Percentiles rank a stretch among this genome's conserved stretches.
Conservation (phyloP, 352 stramenopile species). For the Pythium brachiatum region DNA sequence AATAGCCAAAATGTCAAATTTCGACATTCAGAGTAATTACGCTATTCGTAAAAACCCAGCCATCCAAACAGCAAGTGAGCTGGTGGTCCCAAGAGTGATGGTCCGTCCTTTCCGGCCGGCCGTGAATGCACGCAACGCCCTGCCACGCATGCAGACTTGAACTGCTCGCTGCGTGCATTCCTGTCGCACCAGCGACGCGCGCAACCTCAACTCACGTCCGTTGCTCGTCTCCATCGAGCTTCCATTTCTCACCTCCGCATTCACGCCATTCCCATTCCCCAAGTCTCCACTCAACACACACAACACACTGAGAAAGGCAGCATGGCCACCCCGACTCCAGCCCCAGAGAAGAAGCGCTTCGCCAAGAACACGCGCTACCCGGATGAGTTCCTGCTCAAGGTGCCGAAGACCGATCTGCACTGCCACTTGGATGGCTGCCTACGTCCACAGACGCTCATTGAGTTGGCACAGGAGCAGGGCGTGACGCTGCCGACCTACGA, state of each 20-base stretch:
- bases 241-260: no score
- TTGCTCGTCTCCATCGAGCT: neutral
- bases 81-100: neutral
- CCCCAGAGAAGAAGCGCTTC: slow-evolving; percentile 35
- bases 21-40: neutral
- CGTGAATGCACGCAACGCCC: neutral
- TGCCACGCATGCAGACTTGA: neutral
- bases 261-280: neutral
- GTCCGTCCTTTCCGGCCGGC: neutral
- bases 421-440: slow-evolving; percentile 86
- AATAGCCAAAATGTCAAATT: no score
- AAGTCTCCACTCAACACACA: neutral
- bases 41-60: neutral
- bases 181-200: neutral
- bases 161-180: neutral
- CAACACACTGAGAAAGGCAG: neutral
- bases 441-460: slow-evolving; percentile 78
- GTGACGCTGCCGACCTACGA: slow-evolving; percentile 80
- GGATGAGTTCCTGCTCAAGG: slow-evolving; percentile 66
- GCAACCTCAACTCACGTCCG: no score
- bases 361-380: slow-evolving; percentile 53
- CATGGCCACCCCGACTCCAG: neutral
- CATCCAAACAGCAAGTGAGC: neutral
- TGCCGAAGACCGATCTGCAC: slow-evolving; percentile 85
- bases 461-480: slow-evolving; percentile 67